Conservation (phyloP, 1,139 yeast species). For the Hyphopichia fennica region DNA sequence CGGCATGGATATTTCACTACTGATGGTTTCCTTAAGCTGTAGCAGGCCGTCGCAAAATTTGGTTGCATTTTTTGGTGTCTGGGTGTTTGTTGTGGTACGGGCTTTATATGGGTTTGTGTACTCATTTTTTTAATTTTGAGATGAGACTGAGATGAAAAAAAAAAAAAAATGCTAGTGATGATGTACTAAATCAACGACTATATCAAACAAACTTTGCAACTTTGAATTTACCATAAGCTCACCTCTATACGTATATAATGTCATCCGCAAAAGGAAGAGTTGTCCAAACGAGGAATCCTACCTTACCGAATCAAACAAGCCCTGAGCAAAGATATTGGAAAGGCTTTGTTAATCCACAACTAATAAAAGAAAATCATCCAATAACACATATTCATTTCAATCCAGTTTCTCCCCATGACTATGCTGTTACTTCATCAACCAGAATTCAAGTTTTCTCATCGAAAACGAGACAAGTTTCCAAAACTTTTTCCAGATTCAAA, state of each 20-base stretch:
- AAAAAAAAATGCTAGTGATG: neutral
- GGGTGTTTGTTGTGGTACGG: neutral
- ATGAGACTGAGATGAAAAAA: neutral
- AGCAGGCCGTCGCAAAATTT: too few species aligned
- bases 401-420: constrained; percentile 84
- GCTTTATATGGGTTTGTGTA: neutral
- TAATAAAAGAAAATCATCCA: constrained; percentile 91
- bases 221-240: neutral
- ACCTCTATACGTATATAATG: constrained; percentile 43
- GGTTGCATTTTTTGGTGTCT: neutral
- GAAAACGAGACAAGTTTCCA: constrained; percentile 85
- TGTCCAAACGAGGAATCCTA: constrained; percentile 69
- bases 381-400: constrained; percentile 86
- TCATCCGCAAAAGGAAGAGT: constrained; percentile 75
- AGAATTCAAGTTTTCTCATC: constrained; percentile 90
- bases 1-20: too few species aligned
- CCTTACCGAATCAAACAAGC: constrained; percentile 75
- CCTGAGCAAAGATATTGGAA: constrained; percentile 97
- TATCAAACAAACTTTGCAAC: too few species aligned
- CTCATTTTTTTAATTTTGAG: neutral
- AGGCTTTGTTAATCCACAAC: constrained; percentile 76
- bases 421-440: constrained; percentile 91
- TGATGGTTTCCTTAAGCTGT: too few species aligned
- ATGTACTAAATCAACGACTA: neutral
- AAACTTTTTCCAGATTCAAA: constrained; percentile 87